Percentiles rank a stretch among this genome's conserved stretches.
phyloP scores from a whole-genome alignment of 176 grass and related monocot species.

The Hyparrhenia diplandra region DNA sequence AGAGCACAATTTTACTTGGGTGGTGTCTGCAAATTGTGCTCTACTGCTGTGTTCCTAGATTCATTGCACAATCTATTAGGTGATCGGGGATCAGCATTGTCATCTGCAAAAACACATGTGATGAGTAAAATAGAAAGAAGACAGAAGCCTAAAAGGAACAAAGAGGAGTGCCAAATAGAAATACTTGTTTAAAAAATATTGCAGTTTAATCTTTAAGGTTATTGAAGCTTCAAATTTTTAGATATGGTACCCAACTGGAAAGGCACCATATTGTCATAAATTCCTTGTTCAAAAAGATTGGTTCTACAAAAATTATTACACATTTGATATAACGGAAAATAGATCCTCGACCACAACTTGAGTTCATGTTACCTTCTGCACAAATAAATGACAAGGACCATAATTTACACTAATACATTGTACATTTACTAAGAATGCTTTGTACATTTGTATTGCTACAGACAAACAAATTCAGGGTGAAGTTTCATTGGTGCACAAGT shows the following conservation, averaged over 20 bases:
- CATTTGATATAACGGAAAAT: slow-evolving; percentile 9
- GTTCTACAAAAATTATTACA: neutral
- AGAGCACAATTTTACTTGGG: too few species aligned
- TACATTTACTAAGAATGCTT: neutral
- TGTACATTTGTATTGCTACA: neutral
- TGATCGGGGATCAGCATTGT: too few species aligned
- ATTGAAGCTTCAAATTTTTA: neutral
- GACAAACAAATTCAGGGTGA: neutral
- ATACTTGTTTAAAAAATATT: slow-evolving; percentile 14
- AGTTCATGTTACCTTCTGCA: too few species aligned
- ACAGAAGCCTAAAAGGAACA: neutral
- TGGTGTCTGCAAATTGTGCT: too few species aligned
- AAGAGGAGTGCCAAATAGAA: slow-evolving; percentile 8
- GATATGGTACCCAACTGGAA: neutral
- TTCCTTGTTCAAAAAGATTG: neutral
- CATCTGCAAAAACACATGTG: slow-evolving; percentile 25
- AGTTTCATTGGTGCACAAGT: neutral
- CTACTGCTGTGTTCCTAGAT: too few species aligned
- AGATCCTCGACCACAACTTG: neutral
- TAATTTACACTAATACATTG: neutral
- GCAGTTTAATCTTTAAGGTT: neutral
- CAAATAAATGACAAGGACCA: neutral
- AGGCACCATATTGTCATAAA: neutral
- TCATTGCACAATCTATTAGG: too few species aligned
- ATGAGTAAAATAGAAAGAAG: slow-evolving; percentile 4